Evolutionary conservation across 192 early-diverging fungal genomes (phyloP), one percentile per base, ranked within the genome.

Genomic region (Mycoemilia scoparia): DNA sequence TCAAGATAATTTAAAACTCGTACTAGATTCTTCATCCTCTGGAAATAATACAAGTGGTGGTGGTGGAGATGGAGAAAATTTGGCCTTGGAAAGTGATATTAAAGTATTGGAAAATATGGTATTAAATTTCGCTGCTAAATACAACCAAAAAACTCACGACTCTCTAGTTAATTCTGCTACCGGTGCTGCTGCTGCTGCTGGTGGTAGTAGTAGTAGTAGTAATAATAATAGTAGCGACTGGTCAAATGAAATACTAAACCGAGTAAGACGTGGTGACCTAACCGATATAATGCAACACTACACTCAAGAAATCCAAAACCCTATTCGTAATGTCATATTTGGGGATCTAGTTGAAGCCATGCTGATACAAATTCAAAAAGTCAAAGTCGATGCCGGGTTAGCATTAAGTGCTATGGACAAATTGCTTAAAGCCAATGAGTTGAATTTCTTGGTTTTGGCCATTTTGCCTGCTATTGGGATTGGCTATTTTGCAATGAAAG

Each of bases 401-500:
- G 83, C 87, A 10, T 89, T 95, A 78, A 62, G 81, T 0, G 87
- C 89, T 0, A 46, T 95, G 14, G 87, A 95, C 51, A 87, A 91
- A 44, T 69, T 95, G 14, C 70, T 95, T 32, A 76, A 77, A 38
- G 75, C 90, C 0, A 95, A 95, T 51, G 90, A 95, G 46, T 74
- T 95, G 38, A 95, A 95, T 38, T 95, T 95, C 70, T 74, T 84
- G 7, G 76, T 95, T 35, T 46, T 95, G 34, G 83, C 79, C 1
- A 66, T 82, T 1, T 65, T 80, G 2, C 84, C 84, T 3, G 70
- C 81, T 24, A 57, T 82, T 4, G 20, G 76, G 28, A 38, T 77
- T 3, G 45, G 70, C 1, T 77, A 69, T 53, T 53, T 57, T 7
- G 46, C 62, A 17, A 57, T 43, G 1, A 32, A 32, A 11, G 62